A percentile compares a stretch with the other conserved stretches of the same genome.
Evolutionary conservation across 495 filamentous ascomycete species (phyloP).

Genomic region (Neurospora sp.): DNA sequence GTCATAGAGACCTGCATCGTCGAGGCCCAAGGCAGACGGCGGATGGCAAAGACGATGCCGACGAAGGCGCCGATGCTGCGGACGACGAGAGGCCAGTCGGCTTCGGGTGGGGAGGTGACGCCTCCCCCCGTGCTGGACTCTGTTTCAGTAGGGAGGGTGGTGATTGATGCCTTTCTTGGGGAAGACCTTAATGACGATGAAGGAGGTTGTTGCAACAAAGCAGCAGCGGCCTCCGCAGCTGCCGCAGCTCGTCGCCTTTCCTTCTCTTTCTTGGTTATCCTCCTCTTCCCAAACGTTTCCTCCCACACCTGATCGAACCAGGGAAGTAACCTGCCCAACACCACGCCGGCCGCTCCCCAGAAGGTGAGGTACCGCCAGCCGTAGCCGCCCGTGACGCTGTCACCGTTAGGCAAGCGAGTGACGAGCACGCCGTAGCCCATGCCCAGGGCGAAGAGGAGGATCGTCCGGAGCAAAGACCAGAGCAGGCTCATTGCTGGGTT

Average conservation of each 20-base stretch:
- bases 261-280: conserved; percentile 3
- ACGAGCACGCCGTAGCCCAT: conserved; percentile 77
- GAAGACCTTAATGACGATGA: not conserved
- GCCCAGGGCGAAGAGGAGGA: conserved; percentile 71
- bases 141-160: not conserved
- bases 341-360: conserved; percentile 75
- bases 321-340: conserved; percentile 67
- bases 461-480: conserved; percentile 41
- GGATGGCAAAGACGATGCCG: conserved; percentile 94
- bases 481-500: conserved; percentile 1
- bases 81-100: conserved; percentile 73
- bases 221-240: not conserved
- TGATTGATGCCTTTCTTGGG: not conserved
- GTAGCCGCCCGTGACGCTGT: conserved; percentile 20
- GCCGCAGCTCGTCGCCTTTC: conserved; percentile 3
- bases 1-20: conserved; percentile 87
- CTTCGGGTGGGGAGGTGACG: conserved; percentile 17
- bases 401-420: conserved; percentile 48
- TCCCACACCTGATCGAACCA: conserved; percentile 67
- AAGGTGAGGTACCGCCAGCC: conserved; percentile 61
- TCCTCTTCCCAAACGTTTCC: conserved; percentile 14
- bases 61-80: conserved; percentile 88
- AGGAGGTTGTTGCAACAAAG: not conserved
- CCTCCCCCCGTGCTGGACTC: not conserved
- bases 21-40: conserved; percentile 84